phyloP scores from a whole-genome alignment of 202 grass and related monocot genomes.

The Cymbopogon flexuosus region DNA sequence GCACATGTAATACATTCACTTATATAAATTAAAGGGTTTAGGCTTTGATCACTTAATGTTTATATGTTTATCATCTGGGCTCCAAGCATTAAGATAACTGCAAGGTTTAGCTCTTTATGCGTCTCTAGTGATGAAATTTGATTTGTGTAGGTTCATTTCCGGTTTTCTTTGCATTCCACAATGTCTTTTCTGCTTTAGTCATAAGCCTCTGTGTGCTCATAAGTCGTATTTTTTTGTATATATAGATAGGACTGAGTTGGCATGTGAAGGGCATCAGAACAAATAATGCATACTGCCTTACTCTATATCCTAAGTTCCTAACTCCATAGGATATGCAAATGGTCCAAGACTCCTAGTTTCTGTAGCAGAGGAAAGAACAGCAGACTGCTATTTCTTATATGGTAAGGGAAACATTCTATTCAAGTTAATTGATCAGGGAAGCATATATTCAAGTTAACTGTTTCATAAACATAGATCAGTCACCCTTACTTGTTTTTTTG shows the following conservation, averaged over 20 bases:
- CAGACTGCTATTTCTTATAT: neutral
- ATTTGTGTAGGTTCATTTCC: neutral
- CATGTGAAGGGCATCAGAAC: constrained; percentile 1
- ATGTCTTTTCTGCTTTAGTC: neutral
- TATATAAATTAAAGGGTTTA: neutral
- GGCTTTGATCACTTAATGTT: neutral
- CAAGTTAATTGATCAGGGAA: neutral
- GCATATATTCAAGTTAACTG: neutral
- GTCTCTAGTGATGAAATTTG: neutral
- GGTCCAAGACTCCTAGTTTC: neutral
- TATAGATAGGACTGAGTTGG: neutral
- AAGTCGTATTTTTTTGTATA: neutral
- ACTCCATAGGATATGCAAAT: neutral
- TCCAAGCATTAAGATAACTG: neutral
- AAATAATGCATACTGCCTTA: neutral
- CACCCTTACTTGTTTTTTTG: neutral
- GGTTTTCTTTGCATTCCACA: neutral
- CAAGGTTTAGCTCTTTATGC: neutral
- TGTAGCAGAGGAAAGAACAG: too few species aligned
- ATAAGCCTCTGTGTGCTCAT: neutral
- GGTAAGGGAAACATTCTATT: neutral
- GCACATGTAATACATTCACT: neutral
- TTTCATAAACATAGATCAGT: neutral
- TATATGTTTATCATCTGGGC: neutral
- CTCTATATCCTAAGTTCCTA: too few species aligned